Percentiles rank a stretch among this genome's conserved stretches.
Evolutionary conservation across 805 yeast genomes (phyloP).

Genomic region (Hemisphaericaspora nanyangensis): DNA sequence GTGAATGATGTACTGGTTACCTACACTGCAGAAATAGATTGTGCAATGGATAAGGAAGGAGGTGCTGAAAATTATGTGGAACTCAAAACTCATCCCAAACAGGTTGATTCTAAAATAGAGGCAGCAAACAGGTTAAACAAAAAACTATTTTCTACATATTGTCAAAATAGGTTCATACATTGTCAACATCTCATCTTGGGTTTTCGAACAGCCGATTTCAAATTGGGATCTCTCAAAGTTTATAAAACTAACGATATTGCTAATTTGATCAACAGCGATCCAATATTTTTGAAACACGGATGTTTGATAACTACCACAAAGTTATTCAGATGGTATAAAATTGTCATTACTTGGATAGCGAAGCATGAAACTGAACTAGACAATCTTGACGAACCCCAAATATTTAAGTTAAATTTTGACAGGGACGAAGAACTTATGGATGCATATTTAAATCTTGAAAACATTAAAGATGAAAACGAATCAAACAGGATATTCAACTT

Average conservation of each 20-base stretch:
- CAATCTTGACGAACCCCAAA: neutral
- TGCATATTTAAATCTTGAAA: slow-evolving; percentile 1
- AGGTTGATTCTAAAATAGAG: slow-evolving; percentile 1
- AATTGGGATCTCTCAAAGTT: slow-evolving; percentile 11
- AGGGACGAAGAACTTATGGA: slow-evolving; percentile 6
- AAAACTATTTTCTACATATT: slow-evolving; percentile 14
- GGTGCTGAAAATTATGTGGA: slow-evolving; percentile 16
- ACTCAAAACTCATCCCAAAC: slow-evolving; percentile 19
- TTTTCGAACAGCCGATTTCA: slow-evolving; percentile 12
- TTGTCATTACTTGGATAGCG: slow-evolving; percentile 12
- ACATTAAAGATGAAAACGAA: neutral
- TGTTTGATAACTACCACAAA: slow-evolving; percentile 10
- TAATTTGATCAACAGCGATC: slow-evolving; percentile 5
- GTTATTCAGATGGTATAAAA: slow-evolving; percentile 15
- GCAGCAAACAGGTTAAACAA: slow-evolving; percentile 4
- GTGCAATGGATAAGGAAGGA: slow-evolving; percentile 7
- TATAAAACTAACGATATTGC: slow-evolving; percentile 10
- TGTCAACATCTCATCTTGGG: slow-evolving; percentile 15
- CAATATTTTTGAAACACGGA: slow-evolving; percentile 5
- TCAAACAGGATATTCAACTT: slow-evolving; percentile 6
- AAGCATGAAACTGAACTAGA: neutral
- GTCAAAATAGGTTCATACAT: slow-evolving; percentile 16
- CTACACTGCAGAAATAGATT: slow-evolving; percentile 24
- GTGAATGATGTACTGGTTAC: slow-evolving; percentile 9
- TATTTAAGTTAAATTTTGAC: slow-evolving; percentile 4